Conservation (phyloP, 2,329 filamentous ascomycete species). For the Xylaria sp. region DNA sequence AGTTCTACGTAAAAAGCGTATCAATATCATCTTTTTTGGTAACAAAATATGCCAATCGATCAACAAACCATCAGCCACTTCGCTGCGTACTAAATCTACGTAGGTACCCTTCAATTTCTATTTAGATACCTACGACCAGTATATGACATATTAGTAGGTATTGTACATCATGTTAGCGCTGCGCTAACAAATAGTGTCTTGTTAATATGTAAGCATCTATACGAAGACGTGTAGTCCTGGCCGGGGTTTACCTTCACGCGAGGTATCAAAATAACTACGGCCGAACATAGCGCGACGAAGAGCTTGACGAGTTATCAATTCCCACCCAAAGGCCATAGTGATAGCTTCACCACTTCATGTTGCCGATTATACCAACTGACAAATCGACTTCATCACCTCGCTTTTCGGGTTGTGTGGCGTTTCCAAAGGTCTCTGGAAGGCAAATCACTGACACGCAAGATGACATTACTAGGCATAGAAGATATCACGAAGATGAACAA, state of each 20-base stretch:
- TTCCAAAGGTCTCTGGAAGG: not conserved
- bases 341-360: slow-evolving; percentile 3
- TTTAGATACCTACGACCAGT: not conserved
- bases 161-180: not conserved
- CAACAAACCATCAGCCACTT: not conserved
- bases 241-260: slow-evolving; percentile 3
- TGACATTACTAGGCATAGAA: not conserved
- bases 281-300: not conserved
- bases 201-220: slow-evolving; percentile 2
- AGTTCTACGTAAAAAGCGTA: not conserved
- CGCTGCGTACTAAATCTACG: not conserved
- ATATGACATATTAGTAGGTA: too few relatives aligned
- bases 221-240: not conserved
- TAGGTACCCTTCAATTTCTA: not conserved
- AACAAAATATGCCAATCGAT: not conserved
- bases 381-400: slow-evolving; percentile 21
- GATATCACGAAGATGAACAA: not conserved
- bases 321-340: slow-evolving; percentile 9
- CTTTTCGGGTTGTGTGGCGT: slow-evolving; percentile 12
- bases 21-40: not conserved
- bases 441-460: slow-evolving; percentile 3
- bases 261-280: not conserved
- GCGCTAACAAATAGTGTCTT: not conserved
- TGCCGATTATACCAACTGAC: slow-evolving; percentile 22
- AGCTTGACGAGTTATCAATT: not conserved